Evolutionary conservation across 495 filamentous ascomycete species (phyloP).

Genomic region (Aspergillus panamensis): DNA sequence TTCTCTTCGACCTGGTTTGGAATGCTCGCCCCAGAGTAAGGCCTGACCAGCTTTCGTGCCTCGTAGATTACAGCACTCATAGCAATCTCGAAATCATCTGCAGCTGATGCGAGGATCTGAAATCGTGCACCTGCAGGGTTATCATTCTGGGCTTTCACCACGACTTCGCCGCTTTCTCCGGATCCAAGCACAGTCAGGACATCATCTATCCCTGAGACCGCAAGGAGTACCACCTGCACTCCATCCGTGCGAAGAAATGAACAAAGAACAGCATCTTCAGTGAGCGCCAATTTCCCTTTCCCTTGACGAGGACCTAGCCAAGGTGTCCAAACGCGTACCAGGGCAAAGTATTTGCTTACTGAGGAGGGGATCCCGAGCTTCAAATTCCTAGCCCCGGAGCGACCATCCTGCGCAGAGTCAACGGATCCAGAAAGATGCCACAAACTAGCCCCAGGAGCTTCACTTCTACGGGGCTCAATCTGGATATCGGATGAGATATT

Average conservation of each 20-base stretch:
- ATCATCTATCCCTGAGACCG: conserved; percentile 71
- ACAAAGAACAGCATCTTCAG: conserved; percentile 74
- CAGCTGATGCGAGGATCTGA: conserved; percentile 67
- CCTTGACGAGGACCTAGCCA: conserved; percentile 92
- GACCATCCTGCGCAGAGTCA: conserved; percentile 47
- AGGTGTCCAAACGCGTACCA: conserved; percentile 73
- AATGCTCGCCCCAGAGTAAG: conserved; percentile 22
- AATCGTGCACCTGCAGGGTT: conserved; percentile 48
- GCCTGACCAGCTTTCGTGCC: conserved; percentile 64
- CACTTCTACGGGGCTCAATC: conserved; percentile 54
- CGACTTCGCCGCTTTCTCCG: conserved; percentile 60
- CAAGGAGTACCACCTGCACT: conserved; percentile 74
- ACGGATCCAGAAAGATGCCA: conserved; percentile 65
- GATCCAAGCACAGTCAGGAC: conserved; percentile 68
- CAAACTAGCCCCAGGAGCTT: conserved; percentile 65
- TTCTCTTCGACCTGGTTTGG: conserved; percentile 27
- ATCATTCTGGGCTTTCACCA: conserved; percentile 72
- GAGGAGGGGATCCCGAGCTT: conserved; percentile 62
- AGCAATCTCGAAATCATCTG: conserved; percentile 70
- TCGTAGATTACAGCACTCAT: conserved; percentile 82
- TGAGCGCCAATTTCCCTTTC: conserved; percentile 56
- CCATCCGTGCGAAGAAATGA: conserved; percentile 77
- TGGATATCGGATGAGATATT: conserved; percentile 55
- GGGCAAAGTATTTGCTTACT: conserved; percentile 63
- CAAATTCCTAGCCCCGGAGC: conserved; percentile 52